Evolutionary conservation across 2,329 filamentous ascomycete species (phyloP).

Genomic region (Nectriaceae sp.): DNA sequence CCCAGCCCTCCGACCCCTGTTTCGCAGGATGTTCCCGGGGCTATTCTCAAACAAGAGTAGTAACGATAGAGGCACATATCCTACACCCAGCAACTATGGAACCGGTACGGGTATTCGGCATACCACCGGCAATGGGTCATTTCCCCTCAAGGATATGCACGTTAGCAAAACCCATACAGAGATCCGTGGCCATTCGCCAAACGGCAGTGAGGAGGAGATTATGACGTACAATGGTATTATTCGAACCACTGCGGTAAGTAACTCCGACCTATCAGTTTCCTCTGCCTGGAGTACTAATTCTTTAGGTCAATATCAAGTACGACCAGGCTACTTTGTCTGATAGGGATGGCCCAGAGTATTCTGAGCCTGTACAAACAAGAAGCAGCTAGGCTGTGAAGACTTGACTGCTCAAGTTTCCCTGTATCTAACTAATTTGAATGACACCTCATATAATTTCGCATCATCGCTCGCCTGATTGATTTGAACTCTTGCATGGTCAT

Average conservation of each 20-base stretch:
- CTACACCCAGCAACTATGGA: conserved; percentile 7
- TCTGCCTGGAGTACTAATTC: not conserved
- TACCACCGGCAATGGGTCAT: not conserved
- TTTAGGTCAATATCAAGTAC: not conserved
- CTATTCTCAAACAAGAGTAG: conserved; percentile 20
- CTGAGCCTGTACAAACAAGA: not conserved
- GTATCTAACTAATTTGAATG: too few species aligned
- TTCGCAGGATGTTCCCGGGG: conserved; percentile 23
- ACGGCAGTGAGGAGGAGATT: conserved; percentile 26
- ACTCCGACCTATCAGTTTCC: not conserved
- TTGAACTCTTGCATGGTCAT: too few species aligned
- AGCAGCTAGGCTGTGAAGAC: too few species aligned
- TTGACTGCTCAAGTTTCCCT: too few species aligned
- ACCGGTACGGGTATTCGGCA: conserved; percentile 9
- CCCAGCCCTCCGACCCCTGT: conserved; percentile 25
- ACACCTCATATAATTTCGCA: too few species aligned
- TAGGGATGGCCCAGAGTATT: not conserved
- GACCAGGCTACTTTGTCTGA: not conserved
- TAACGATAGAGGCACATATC: conserved; percentile 7
- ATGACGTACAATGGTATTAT: conserved; percentile 27
- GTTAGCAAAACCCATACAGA: conserved; percentile 16
- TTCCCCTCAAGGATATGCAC: conserved; percentile 21
- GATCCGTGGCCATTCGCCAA: conserved; percentile 21
- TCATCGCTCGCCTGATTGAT: too few species aligned
- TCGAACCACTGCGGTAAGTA: conserved; percentile 18